Conservation (phyloP, 176 grass and related monocot species). For the Panicum miliaceum region DNA sequence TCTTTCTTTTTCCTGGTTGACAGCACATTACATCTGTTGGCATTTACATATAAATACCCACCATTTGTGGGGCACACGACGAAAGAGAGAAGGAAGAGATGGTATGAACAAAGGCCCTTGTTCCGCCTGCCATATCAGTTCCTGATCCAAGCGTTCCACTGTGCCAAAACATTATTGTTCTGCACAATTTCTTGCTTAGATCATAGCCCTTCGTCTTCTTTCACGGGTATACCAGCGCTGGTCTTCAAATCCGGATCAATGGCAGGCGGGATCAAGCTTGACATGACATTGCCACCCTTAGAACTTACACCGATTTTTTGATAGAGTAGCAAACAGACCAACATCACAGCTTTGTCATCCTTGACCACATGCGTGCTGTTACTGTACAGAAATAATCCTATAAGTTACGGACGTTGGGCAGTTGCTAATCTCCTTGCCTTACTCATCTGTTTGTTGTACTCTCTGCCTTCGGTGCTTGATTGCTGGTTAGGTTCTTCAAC, state of each 20-base stretch:
- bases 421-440: constrained; percentile 30
- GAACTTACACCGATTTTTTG: constrained; percentile 24
- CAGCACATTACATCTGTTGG: constrained; percentile 45
- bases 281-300: constrained; percentile 28
- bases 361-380: constrained; percentile 49
- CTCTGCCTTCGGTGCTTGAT: constrained; percentile 65
- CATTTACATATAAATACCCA: constrained; percentile 56
- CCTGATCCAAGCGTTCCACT: constrained; percentile 13
- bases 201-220: not conserved
- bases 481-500: constrained; percentile 62
- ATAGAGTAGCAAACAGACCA: constrained; percentile 47
- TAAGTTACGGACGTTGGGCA: constrained; percentile 40
- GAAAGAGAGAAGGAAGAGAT: constrained; percentile 7
- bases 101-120: constrained; percentile 46
- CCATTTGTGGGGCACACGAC: constrained; percentile 51
- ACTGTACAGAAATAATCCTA: constrained; percentile 76
- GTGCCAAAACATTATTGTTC: constrained; percentile 34
- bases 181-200: constrained; percentile 34
- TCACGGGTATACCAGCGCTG: constrained; percentile 15
- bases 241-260: constrained; percentile 31
- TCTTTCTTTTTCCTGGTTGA: not conserved
- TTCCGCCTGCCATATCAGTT: constrained; percentile 22
- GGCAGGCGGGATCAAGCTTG: constrained; percentile 32
- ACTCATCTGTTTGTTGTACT: constrained; percentile 54
- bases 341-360: constrained; percentile 46